A percentile compares a stretch with the other conserved stretches of the same genome.
Conservation (phyloP, 2,329 filamentous ascomycete species). For the Dactylellina cionopaga region DNA sequence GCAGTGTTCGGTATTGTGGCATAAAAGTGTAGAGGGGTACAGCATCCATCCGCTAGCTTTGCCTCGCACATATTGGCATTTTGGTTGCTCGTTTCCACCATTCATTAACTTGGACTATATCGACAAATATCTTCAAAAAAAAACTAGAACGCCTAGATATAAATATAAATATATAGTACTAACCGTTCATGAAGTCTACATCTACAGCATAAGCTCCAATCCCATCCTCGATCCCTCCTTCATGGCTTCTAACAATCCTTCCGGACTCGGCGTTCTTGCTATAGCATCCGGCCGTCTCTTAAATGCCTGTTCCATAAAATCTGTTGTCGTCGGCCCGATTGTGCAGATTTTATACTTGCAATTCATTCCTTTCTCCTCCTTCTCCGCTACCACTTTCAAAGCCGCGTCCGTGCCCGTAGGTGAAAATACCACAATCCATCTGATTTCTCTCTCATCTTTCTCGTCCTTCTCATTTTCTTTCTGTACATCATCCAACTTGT, state of each 20-base stretch:
- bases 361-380: slow-evolving; percentile 65
- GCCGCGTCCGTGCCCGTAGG: slow-evolving; percentile 73
- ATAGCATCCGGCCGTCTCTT: slow-evolving; percentile 79
- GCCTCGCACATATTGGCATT: too few species aligned
- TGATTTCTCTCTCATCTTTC: slow-evolving; percentile 59
- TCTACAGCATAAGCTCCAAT: slow-evolving; percentile 16
- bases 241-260: slow-evolving; percentile 79
- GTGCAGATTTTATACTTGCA: slow-evolving; percentile 76
- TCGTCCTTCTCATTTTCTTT: slow-evolving; percentile 44
- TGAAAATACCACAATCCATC: slow-evolving; percentile 82
- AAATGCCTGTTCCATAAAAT: slow-evolving; percentile 74
- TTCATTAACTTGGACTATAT: too few species aligned
- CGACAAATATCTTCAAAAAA: too few species aligned
- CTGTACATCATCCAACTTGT: slow-evolving; percentile 60
- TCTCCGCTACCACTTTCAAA: slow-evolving; percentile 66
- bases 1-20: too few species aligned
- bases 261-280: slow-evolving; percentile 81
- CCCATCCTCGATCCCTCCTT: slow-evolving; percentile 54
- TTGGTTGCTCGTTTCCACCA: too few species aligned
- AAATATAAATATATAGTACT: too few species aligned
- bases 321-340: slow-evolving; percentile 90
- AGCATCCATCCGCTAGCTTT: too few species aligned
- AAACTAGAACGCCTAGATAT: too few species aligned
- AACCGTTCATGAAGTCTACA: too few species aligned
- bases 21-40: too few species aligned